These are phyloP conservation scores for Auricularia heimuer DNA, from an alignment of 768 basidiomycete species.

Conservation along the genomic window DNA sequence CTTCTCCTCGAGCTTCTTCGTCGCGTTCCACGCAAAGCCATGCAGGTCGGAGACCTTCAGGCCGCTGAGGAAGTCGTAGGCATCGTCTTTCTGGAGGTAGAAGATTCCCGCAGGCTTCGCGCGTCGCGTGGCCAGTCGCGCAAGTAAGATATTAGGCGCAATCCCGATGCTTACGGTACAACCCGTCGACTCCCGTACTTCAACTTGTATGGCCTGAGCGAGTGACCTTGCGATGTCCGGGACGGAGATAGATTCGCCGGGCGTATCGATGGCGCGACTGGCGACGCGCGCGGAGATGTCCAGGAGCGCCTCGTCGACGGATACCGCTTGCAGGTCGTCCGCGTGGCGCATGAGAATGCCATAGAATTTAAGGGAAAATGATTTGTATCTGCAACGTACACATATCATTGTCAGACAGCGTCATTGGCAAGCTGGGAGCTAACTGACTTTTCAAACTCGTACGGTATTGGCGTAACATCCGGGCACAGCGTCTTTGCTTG, in stretches of 20 bases:
- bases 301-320: constrained; percentile 91
- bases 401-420: no score
- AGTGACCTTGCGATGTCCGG: constrained; percentile 63
- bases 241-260: background rate
- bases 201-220: constrained; percentile 70
- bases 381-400: constrained; percentile 53
- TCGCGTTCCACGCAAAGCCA: constrained; percentile 72
- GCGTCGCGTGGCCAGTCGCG: constrained; percentile 78
- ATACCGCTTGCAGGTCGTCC: constrained; percentile 89
- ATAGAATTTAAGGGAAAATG: constrained; percentile 80
- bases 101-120: constrained; percentile 89
- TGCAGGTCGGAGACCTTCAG: constrained; percentile 74
- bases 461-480: constrained; percentile 66
- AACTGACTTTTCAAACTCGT: constrained; percentile 79
- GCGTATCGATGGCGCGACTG: no score
- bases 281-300: constrained; percentile 50
- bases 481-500: constrained; percentile 75
- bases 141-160: constrained; percentile 83
- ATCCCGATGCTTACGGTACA: constrained; percentile 97
- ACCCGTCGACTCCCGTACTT: constrained; percentile 67
- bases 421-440: no score
- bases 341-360: constrained; percentile 83
- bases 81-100: constrained; percentile 52
- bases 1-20: constrained; percentile 72
- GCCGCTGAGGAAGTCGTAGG: constrained; percentile 47